Base-by-base conservation (phyloP, 441 rosid genomes). In the Gossypium trilobum region DNA sequence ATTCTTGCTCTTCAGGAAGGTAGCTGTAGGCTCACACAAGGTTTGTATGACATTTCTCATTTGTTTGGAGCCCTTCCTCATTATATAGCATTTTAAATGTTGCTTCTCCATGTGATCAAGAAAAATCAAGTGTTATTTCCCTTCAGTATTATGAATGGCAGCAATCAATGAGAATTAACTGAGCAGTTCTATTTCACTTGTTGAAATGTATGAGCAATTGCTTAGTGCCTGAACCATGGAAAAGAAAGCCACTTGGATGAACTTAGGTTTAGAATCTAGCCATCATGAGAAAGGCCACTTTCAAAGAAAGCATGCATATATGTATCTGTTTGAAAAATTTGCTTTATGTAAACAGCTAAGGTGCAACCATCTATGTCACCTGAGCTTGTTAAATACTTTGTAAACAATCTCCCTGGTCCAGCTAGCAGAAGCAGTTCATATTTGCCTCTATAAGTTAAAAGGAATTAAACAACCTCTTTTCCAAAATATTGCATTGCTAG, bases 1-100 rank as follows among this genome's bases (percentile, higher is more conserved):
- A 83, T 95, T 79, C 77, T 91, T 81, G 96, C 97, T 81, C 97
- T 95, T 76, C 98, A 92, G 74, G 95, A 88, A 66, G 90, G 90
- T 75, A 91, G 97, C 83, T 58, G 72, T 75, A 82, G 72, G 78
- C 57, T 82, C 63, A 76, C 97, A 59, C 78, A 82, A 84, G 98
- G 97, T 89, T 77, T 77, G 88, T 80, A 3, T 29, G 59, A 1
- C 58, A 51, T 68, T 14, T 50, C 17, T 27, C 31, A 3, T 51
- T 3, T 27, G 42, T 33, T 68, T 9, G 59, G 16, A 29, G 59
- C 44, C n/a, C 2, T 66, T 48, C 31, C 57, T 46, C 8, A 22
- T 66, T 48, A 8, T 44, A n/a, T 66, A 48, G 71, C 5, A 13
- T 66, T 48, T 66, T 23, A 64, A 25, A 46, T 5, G 10, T 48